These are phyloP conservation scores for Scheffersomyces lignicola DNA, from an alignment of 1,139 yeast genomes.

Conservation along the genomic window DNA sequence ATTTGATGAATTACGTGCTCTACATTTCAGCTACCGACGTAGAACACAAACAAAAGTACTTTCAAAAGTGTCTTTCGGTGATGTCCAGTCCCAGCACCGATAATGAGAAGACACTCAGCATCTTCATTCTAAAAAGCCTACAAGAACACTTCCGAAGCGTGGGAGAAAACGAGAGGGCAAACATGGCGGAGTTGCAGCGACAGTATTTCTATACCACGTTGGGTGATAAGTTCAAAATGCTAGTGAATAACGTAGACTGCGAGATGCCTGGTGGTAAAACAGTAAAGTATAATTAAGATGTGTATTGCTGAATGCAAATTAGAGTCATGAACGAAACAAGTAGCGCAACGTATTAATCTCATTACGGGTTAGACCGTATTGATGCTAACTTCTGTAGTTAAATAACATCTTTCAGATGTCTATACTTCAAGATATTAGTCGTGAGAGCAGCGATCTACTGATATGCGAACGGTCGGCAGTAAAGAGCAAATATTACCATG, in stretches of 20 bases:
- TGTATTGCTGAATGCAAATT: no score
- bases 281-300: no score
- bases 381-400: no score
- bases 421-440: no score
- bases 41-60: constrained; percentile 15
- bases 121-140: constrained; percentile 22
- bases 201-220: constrained; percentile 16
- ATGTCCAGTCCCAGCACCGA: constrained; percentile 17
- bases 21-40: constrained; percentile 16
- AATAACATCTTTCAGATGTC: no score
- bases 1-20: constrained; percentile 17
- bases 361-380: no score
- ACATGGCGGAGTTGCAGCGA: constrained; percentile 24
- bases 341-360: no score
- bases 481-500: no score
- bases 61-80: constrained; percentile 16
- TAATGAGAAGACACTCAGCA: constrained; percentile 20
- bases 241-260: constrained; percentile 11
- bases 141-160: constrained; percentile 14
- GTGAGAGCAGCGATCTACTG: no score
- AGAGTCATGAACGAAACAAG: no score
- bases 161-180: constrained; percentile 25
- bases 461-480: no score
- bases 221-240: constrained; percentile 16
- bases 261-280: no score